Evolutionary conservation across 2,329 filamentous ascomycete species (phyloP).

Genomic region (Aspergillus fumigatiaffinis): DNA sequence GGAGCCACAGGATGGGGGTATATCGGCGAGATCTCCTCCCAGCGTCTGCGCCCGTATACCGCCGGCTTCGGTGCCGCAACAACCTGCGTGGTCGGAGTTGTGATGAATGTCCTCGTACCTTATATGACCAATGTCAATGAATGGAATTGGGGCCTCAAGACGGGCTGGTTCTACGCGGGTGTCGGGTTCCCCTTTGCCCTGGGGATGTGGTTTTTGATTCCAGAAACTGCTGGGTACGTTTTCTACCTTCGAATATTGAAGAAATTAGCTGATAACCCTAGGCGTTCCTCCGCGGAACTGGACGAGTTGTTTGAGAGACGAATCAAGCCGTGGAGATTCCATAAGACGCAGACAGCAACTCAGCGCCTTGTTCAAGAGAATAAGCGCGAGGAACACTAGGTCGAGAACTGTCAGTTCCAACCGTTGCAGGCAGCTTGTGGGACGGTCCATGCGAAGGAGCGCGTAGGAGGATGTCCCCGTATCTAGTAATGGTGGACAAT

Average conservation of each 20-base stretch:
- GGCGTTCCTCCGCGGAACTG: constrained; percentile 14
- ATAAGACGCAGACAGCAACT: constrained; percentile 10
- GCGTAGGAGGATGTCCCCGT: too few relatives aligned
- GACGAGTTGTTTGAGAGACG: constrained; percentile 28
- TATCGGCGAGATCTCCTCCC: constrained; percentile 35
- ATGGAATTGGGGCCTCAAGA: constrained; percentile 11
- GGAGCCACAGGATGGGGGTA: constrained; percentile 28
- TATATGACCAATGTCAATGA: constrained; percentile 11
- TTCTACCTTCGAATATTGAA: not conserved
- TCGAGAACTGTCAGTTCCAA: too few relatives aligned
- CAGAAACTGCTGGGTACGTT: constrained; percentile 5
- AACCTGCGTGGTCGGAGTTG: constrained; percentile 5
- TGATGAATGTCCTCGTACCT: constrained; percentile 6
- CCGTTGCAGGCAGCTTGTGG: too few relatives aligned
- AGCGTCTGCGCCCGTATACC: constrained; percentile 26
- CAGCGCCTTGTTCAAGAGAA: constrained; percentile 2
- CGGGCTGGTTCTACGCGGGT: constrained; percentile 9
- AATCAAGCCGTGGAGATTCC: constrained; percentile 22
- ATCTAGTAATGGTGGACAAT: too few relatives aligned
- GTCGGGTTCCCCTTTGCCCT: constrained; percentile 6
- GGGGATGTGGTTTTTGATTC: constrained; percentile 11
- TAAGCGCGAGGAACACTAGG: too few relatives aligned
- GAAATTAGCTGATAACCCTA: not conserved
- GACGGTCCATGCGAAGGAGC: too few relatives aligned
- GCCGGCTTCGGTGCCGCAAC: constrained; percentile 7